phyloP scores from a whole-genome alignment of 2,329 filamentous ascomycete genomes.

The Biscogniauxia marginata region DNA sequence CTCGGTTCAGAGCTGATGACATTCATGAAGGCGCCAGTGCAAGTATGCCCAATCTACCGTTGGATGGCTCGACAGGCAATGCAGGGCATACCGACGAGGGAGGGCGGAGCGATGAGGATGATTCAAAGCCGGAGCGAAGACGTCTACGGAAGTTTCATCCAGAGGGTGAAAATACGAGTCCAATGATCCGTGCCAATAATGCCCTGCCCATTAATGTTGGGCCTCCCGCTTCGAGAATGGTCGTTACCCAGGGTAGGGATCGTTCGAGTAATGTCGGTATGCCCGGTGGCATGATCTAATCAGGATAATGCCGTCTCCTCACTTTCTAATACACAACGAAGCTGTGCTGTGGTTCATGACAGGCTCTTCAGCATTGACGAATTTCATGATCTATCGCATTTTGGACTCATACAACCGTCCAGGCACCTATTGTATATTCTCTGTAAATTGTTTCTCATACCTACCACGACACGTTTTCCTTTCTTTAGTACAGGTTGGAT shows the following conservation, averaged over 20 bases:
- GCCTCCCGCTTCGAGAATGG: conserved; percentile 36
- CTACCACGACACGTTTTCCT: conserved; percentile 8
- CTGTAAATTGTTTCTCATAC: conserved; percentile 18
- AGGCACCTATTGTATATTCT: conserved; percentile 19
- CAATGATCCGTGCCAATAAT: conserved; percentile 23
- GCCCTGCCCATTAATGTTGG: conserved; percentile 31
- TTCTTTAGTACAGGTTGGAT: conserved; percentile 10
- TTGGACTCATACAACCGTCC: not conserved
- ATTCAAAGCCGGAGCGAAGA: conserved; percentile 36
- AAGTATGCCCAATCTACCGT: conserved; percentile 32
- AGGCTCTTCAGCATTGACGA: not conserved
- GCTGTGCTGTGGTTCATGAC: not conserved
- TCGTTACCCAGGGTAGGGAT: conserved; percentile 30
- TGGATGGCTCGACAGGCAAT: conserved; percentile 5
- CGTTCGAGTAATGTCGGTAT: conserved; percentile 26
- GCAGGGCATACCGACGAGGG: conserved; percentile 24
- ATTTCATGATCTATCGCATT: not conserved
- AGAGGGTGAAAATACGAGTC: conserved; percentile 32
- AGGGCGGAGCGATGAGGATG: conserved; percentile 42
- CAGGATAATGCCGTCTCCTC: conserved; percentile 18
- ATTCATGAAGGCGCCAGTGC: conserved; percentile 28
- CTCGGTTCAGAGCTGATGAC: conserved; percentile 35
- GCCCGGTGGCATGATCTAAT: conserved; percentile 48
- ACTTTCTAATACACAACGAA: conserved; percentile 4
- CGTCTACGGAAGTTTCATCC: conserved; percentile 43